Base-by-base conservation (phyloP, 176 grass and related monocot species). In the Pharus latifolius region DNA sequence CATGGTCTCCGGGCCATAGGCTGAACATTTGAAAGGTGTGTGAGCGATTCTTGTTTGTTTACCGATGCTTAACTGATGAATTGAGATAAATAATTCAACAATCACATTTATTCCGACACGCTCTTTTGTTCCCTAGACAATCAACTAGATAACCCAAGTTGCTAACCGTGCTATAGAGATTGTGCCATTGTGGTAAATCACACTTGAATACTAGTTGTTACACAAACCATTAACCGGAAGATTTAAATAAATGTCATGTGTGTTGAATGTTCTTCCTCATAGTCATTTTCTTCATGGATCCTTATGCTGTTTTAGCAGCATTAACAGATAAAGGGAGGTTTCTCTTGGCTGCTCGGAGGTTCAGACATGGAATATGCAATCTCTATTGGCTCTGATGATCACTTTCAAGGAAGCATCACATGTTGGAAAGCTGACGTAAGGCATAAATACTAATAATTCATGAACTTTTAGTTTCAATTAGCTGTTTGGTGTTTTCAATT, bases 361-460 rank as follows among this genome's bases (percentile, higher is more conserved):
- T 67, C 65, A 90, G 69, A 63, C 81, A 69, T 49, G 67, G 81
- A 90, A 57, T 90, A 80, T 74, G 78, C 77, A 31, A 82, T 96
- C 41, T 77, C 77, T 63, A 71, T 74, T 67, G 65, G 68, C 49
- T 76, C 75, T 53, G 65, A 80, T 45, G 83, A 73, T 82, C 9
- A 85, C 25, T 70, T 68, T 57, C 64, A 76, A 60, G 56, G 66
- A 79, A 82, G 65, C 27, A 70, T 71, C 83, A 35, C 77, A 80
- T 65, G 53, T 87, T 34, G 87, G 91, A 87, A 90, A 82, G 30
- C 59, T 90, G 32, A 90, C 85, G 80, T 90, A 7, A 80, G 64
- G 17, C n/a, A 10, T 23, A 29, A 37, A 37, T 56, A 10, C 69
- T 58, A 27, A 35, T 19, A 48, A 20, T 63, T 48, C 20, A 69